Evolutionary conservation across 1,284 basidiomycete genomes (phyloP).

Genomic region (Sporisorium sorghi): DNA sequence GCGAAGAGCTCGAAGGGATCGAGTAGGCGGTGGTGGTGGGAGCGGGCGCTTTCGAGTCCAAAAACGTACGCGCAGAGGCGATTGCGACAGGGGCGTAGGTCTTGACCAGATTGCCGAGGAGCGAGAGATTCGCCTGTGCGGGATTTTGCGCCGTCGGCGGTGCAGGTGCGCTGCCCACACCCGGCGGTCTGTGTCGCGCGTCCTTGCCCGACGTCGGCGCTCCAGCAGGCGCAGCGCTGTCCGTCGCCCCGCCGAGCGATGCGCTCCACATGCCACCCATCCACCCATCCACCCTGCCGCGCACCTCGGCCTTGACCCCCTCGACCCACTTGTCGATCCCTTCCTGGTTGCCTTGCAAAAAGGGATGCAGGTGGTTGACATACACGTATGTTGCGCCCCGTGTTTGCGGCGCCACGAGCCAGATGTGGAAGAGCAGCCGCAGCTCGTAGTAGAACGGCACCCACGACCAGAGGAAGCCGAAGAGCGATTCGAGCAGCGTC

Average conservation of each 20-base stretch:
- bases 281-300: conserved; percentile 8
- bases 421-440: conserved; percentile 61
- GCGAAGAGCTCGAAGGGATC: conserved; percentile 13
- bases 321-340: conserved; percentile 83
- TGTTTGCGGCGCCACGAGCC: conserved; percentile 65
- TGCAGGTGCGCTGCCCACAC: conserved; percentile 2
- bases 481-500: conserved; percentile 50
- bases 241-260: not conserved
- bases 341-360: conserved; percentile 80
- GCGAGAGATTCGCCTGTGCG: conserved; percentile 24
- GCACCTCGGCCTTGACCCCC: conserved; percentile 37
- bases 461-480: conserved; percentile 65
- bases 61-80: conserved; percentile 26
- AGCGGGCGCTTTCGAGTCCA: conserved; percentile 31
- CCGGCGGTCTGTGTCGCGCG: conserved; percentile 28
- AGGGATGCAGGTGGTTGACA: conserved; percentile 79
- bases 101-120: conserved; percentile 43
- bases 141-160: conserved; percentile 49
- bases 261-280: conserved; percentile 31
- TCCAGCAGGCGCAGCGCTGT: not conserved
- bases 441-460: conserved; percentile 60
- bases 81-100: conserved; percentile 42
- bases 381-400: conserved; percentile 84
- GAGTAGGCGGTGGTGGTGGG: conserved; percentile 22
- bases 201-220: conserved; percentile 10